These are phyloP conservation scores for Penicillium concentricum DNA, from an alignment of 2,329 filamentous ascomycete species.

Conservation along the genomic window DNA sequence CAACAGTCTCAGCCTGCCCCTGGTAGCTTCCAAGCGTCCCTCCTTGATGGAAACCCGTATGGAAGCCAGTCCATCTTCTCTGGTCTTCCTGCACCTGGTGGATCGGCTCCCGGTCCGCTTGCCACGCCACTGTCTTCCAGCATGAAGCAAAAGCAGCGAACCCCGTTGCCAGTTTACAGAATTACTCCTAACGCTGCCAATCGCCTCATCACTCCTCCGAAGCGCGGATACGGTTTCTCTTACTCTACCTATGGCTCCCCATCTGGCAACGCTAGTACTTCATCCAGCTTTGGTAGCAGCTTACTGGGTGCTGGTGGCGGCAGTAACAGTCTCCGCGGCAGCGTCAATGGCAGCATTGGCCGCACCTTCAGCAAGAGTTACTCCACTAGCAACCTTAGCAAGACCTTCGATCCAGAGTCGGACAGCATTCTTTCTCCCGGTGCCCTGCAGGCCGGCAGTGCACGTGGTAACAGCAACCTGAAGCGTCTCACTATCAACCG, in stretches of 20 bases:
- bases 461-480: constrained; percentile 66
- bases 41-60: constrained; percentile 83
- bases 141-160: constrained; percentile 74
- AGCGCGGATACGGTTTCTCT: constrained; percentile 84
- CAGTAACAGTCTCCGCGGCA: constrained; percentile 37
- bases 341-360: constrained; percentile 56
- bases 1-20: constrained; percentile 45
- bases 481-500: constrained; percentile 94
- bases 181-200: constrained; percentile 77
- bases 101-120: constrained; percentile 77
- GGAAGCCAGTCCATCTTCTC: constrained; percentile 85
- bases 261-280: constrained; percentile 67
- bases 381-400: constrained; percentile 80
- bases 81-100: constrained; percentile 61
- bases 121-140: constrained; percentile 81
- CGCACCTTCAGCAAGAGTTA: constrained; percentile 81
- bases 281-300: constrained; percentile 65
- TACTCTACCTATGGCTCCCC: constrained; percentile 91
- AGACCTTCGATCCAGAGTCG: constrained; percentile 70
- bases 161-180: constrained; percentile 82
- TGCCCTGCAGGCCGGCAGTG: constrained; percentile 71
- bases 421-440: constrained; percentile 84
- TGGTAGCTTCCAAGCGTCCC: constrained; percentile 67
- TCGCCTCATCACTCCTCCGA: constrained; percentile 79
- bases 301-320: constrained; percentile 44